Base-by-base conservation (phyloP, 495 filamentous ascomycete species). In the Penicillium steckii region DNA sequence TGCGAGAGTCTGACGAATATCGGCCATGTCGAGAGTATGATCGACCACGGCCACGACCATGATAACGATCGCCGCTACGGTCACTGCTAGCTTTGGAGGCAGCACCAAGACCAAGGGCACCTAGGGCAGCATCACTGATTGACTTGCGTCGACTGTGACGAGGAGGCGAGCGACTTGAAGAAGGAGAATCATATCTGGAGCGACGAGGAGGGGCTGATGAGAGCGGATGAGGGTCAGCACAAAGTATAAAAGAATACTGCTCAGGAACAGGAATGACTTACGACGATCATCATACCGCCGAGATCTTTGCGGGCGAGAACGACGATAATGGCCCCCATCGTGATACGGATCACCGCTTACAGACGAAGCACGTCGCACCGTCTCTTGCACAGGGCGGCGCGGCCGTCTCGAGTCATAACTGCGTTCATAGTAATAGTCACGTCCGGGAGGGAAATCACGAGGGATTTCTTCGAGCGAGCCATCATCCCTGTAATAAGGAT, bases 391-490 rank as follows among this genome's bases (percentile, higher is more conserved):
- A 0, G 72, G 68, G 38, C 64, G 67, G 19, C 83, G 75, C 50
- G 66, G 57, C 22, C 70, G 72, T 22, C 73, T 61, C 38, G 67
- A 56, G 50, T 62, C 72, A 65, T 75, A 82, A 49, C 65, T 82
- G 70, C 80, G 72, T 50, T 71, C 65, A 68, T 66, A 85, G 74
- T 25, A 59, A 50, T 65, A 68, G 2, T 60, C 56, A 23, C 73
- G 69, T 45, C 61, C 67, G 12, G 86, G 83, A 0, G 82, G 85
- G 53, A 86, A 89, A 26, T 88, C 83, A 43, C 85, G 80, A 52
- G 75, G 78, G 40, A 88, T 75, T 67, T 87, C 83, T 67, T 90
- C 87, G 53, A 88, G 78, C 23, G 84, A 72, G 49, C 85, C 84
- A 56, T 77, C 76, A 52, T 85, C 80, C 51, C 77, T 72, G 44